Evolutionary conservation across 768 basidiomycete species (phyloP).

Genomic region (Rhodotorula kratochvilovae): DNA sequence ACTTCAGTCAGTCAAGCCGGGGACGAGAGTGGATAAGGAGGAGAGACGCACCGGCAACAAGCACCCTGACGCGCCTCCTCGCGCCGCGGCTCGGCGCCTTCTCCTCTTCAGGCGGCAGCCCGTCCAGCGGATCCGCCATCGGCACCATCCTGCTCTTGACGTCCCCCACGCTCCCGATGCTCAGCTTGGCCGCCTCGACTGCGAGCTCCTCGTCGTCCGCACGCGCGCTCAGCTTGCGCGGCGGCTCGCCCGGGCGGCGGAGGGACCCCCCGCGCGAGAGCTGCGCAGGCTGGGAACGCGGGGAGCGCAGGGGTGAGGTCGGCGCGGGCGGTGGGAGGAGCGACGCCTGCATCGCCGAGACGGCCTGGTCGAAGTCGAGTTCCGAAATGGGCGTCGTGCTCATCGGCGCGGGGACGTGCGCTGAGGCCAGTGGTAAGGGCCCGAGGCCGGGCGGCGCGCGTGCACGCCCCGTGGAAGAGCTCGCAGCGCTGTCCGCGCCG

Average conservation of each 20-base stretch:
- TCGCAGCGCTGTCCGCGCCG: neutral
- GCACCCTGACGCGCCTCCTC: conserved; percentile 6
- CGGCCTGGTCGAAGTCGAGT: conserved; percentile 2
- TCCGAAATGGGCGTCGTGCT: neutral
- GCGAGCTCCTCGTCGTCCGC: conserved; percentile 3
- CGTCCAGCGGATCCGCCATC: neutral
- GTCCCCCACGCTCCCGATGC: neutral
- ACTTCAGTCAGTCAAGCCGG: no score
- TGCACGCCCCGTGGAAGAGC: neutral
- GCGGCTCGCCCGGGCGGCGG: neutral
- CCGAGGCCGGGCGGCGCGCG: neutral
- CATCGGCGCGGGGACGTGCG: no score
- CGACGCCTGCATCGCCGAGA: conserved; percentile 1
- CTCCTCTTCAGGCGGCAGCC: neutral
- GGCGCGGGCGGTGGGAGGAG: neutral
- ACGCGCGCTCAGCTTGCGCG: neutral
- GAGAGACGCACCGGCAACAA: conserved; percentile 8
- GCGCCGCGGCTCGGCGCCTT: neutral
- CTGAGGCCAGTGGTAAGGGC: neutral
- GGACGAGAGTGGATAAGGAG: neutral
- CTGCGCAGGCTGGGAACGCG: neutral
- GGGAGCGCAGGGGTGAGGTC: neutral
- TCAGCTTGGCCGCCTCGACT: conserved; percentile 23
- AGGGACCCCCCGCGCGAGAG: no score
- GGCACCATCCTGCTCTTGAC: neutral